phyloP scores from a whole-genome alignment of 306 rosid genomes.

The Hippophae rhamnoides region DNA sequence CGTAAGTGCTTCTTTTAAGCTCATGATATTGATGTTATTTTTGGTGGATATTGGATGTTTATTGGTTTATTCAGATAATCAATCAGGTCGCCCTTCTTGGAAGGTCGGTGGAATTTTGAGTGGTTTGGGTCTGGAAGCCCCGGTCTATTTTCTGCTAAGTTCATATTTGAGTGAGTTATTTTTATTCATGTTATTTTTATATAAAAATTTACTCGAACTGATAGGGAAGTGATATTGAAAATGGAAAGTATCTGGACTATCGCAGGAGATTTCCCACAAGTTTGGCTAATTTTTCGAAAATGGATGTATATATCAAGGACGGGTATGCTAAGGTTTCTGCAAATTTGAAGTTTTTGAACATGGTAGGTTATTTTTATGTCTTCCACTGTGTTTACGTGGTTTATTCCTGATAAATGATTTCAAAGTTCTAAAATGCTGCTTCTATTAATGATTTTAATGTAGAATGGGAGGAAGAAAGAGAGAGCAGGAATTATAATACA shows the following conservation, averaged over 20 bases:
- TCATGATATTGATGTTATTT: neutral
- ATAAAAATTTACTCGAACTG: conserved; percentile 1
- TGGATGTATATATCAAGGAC: conserved; percentile 72
- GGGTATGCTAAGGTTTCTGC: conserved; percentile 82
- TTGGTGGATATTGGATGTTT: conserved; percentile 25
- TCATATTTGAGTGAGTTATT: conserved; percentile 64
- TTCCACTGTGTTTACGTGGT: neutral
- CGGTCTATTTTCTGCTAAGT: conserved; percentile 58
- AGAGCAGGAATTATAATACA: too few relatives aligned
- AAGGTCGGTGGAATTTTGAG: conserved; percentile 91
- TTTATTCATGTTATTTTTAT: neutral
- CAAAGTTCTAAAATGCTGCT: neutral
- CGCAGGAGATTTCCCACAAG: conserved; percentile 79
- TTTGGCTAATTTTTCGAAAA: conserved; percentile 68
- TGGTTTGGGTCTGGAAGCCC: conserved; percentile 89
- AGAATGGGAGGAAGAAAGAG: too few relatives aligned
- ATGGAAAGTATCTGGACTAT: conserved; percentile 10
- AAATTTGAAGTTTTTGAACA: conserved; percentile 47
- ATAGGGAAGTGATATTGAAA: conserved; percentile 10
- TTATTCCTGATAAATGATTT: neutral
- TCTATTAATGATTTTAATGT: too few relatives aligned
- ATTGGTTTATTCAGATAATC: conserved; percentile 35
- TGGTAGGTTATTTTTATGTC: conserved; percentile 34
- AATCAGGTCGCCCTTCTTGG: conserved; percentile 92
- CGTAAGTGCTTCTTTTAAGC: conserved; percentile 40